Base-by-base conservation (phyloP, 441 rosid species). In the Pelargonium citronellum region DNA sequence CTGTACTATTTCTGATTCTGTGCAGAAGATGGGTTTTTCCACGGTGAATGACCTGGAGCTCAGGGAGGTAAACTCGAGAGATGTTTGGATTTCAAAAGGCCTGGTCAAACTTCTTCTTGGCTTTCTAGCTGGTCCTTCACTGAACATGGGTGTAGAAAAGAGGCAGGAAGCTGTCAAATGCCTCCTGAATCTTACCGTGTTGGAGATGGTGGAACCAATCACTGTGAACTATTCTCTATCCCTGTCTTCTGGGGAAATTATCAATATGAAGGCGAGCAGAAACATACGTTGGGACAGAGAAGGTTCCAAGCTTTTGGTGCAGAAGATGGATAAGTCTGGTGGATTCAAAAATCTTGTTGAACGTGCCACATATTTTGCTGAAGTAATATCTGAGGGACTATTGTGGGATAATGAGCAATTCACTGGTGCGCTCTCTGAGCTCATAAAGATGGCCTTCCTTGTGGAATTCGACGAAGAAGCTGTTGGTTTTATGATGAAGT, bases 281-380 rank as follows among this genome's bases (percentile, higher is more conserved):
- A 81, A 77, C 85, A 58, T 85, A 34, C 88, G 87, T 30, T 89
- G 93, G 95, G 89, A 91, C 19, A 86, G 73, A 72, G 84, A 80
- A 73, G 74, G 68, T 20, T 78, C 80, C 9, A 79, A 76, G 55
- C 41, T 91, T 24, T 86, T 76, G 71, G 70, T 74, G n/a, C 87
- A 83, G 82, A 86, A 80, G 81, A 51, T 80, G 24, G 82, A 80
- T 63, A 41, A 69, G 67, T 55, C 80, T 7, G 65, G 75, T 12
- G 83, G 86, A 2, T 64, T 70, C 68, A 80, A 78, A 69, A 71
- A 68, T 75, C 75, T 70, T 13, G 76, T 87, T 62, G 86, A 87
- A 70, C 86, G 82, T 67, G 91, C 89, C 0, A 79, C 85, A 0
- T 69, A 73, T 66, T 91, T 87, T 19, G 76, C 88, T 17, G 79